phyloP scores from a whole-genome alignment of 352 stramenopile genomes.

The Phytophthora citrophthora region DNA sequence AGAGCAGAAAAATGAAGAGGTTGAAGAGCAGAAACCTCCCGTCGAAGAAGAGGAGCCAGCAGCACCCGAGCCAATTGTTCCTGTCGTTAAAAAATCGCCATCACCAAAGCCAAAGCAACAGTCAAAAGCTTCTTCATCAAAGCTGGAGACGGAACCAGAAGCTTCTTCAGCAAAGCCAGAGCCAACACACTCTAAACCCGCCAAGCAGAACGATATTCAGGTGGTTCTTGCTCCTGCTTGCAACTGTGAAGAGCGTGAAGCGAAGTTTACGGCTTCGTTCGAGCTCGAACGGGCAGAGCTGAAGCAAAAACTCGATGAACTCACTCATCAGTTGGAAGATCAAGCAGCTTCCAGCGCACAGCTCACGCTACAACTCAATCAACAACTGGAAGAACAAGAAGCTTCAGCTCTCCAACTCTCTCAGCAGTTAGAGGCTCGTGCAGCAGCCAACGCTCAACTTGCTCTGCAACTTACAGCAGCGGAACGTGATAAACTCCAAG shows the following conservation, averaged over 20 bases:
- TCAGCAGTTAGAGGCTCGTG: constrained; percentile 28
- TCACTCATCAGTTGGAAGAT: constrained; percentile 41
- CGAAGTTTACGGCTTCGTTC: constrained; percentile 17
- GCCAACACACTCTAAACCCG: neutral
- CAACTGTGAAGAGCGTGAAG: constrained; percentile 25
- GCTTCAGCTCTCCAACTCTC: constrained; percentile 17
- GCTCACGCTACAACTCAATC: constrained; percentile 25
- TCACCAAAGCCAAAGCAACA: neutral
- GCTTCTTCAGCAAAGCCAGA: neutral
- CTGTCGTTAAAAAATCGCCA: neutral
- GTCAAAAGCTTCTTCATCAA: neutral
- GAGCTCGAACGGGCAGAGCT: constrained; percentile 37
- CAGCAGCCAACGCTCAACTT: constrained; percentile 31
- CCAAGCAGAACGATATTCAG: constrained; percentile 1
- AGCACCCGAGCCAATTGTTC: neutral
- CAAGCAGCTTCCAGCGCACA: constrained; percentile 14
- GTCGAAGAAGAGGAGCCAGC: constrained; percentile 2
- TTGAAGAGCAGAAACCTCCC: constrained; percentile 3
- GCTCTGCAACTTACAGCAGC: constrained; percentile 39
- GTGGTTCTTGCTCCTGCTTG: constrained; percentile 10
- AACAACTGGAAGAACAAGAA: constrained; percentile 30
- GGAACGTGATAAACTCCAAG: constrained; percentile 27
- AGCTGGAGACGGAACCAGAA: neutral
- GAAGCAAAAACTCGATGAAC: constrained; percentile 27
- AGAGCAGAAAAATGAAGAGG: neutral